Conservation (phyloP, 1,139 yeast species). For the Yamadazyma pseudoaaseri region DNA sequence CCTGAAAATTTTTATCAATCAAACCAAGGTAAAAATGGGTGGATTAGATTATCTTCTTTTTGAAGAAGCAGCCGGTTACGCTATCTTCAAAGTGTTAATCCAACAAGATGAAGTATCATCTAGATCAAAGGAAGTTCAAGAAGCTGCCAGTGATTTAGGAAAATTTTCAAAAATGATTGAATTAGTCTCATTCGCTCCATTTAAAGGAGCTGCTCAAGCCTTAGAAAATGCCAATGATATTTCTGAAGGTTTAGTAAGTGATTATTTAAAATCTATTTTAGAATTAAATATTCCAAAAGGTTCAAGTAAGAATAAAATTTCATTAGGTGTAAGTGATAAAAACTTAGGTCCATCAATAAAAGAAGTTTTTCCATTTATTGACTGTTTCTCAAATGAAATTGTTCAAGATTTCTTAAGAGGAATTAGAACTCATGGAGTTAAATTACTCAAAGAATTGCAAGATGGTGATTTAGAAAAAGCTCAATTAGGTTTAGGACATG, state of each 20-base stretch:
- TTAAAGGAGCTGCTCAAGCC: constrained; percentile 99
- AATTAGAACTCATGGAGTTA: constrained; percentile 85
- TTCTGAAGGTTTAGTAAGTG: constrained; percentile 94
- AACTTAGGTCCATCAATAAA: constrained; percentile 96
- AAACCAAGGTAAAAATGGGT: constrained; percentile 35
- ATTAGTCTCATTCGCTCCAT: constrained; percentile 94
- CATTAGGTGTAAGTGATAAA: constrained; percentile 89
- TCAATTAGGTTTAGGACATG: constrained; percentile 98
- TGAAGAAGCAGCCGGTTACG: constrained; percentile 99
- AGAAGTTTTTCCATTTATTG: constrained; percentile 83
- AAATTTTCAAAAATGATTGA: constrained; percentile 91
- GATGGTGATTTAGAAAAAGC: constrained; percentile 97
- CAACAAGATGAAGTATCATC: constrained; percentile 96
- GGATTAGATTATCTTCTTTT: constrained; percentile 89
- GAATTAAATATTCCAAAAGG: constrained; percentile 92
- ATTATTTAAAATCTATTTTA: constrained; percentile 82
- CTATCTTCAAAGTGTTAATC: constrained; percentile 87
- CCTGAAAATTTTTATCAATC: constrained; percentile 3
- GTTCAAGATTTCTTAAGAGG: constrained; percentile 97
- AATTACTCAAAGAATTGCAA: constrained; percentile 87
- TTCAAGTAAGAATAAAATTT: constrained; percentile 61
- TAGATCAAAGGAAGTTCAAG: constrained; percentile 90
- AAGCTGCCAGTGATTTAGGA: constrained; percentile 82
- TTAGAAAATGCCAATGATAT: constrained; percentile 97
- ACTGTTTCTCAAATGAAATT: constrained; percentile 86